Evolutionary conservation across 1,284 basidiomycete species (phyloP).

Genomic region (Abortiporus biennis): DNA sequence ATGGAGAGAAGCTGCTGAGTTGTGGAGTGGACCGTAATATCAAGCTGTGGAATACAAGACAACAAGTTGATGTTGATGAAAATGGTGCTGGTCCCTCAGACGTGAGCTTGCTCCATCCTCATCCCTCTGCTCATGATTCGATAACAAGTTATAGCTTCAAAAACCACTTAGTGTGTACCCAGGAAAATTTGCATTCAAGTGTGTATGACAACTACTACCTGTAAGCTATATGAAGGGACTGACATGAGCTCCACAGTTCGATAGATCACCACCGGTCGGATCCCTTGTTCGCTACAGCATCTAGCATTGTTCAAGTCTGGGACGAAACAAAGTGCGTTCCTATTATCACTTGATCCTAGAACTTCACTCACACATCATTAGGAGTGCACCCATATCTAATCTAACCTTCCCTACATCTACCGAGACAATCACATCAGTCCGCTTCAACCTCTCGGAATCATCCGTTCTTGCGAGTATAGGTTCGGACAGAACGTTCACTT

Average conservation of each 20-base stretch:
- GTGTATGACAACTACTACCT: constrained; percentile 18
- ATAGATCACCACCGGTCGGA: constrained; percentile 92
- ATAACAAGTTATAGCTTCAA: constrained; percentile 26
- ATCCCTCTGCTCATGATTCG: not conserved
- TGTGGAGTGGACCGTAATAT: constrained; percentile 90
- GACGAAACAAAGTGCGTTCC: constrained; percentile 81
- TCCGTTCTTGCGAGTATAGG: constrained; percentile 93
- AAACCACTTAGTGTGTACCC: constrained; percentile 72
- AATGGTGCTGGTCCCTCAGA: constrained; percentile 29
- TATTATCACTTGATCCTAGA: not conserved
- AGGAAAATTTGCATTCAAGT: constrained; percentile 89
- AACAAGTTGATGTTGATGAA: constrained; percentile 23
- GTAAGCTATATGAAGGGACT: constrained; percentile 4
- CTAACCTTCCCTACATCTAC: constrained; percentile 79
- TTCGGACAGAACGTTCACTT: constrained; percentile 89
- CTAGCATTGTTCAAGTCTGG: constrained; percentile 94
- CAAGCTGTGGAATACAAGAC: constrained; percentile 77
- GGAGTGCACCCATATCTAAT: constrained; percentile 73
- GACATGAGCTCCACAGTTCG: constrained; percentile 46
- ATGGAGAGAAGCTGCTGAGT: constrained; percentile 71
- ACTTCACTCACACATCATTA: constrained; percentile 20
- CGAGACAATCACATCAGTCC: constrained; percentile 84
- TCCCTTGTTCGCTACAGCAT: constrained; percentile 90
- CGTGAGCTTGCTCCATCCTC: constrained; percentile 13
- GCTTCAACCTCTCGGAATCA: constrained; percentile 92